Base-by-base conservation (phyloP, 768 basidiomycete species). In the Pisolithus tinctorius region DNA sequence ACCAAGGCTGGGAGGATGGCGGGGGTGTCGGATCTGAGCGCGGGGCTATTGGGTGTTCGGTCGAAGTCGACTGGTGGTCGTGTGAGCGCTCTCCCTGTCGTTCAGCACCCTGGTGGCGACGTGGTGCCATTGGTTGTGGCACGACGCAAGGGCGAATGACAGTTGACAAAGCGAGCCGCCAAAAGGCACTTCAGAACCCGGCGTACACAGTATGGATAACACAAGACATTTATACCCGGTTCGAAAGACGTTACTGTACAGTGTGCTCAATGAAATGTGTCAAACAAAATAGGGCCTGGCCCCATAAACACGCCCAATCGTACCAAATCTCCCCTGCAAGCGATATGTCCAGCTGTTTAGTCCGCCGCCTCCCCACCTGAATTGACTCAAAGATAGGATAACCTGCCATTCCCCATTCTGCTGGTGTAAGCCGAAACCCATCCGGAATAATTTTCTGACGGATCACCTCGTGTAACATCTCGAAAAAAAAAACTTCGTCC, bases 381-480 rank as follows among this genome's bases (percentile, higher is more conserved):
- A 60, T 59, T 1, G 48, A 49, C 31, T 60, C 55, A 17, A 48
- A 52, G 8, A 41, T 4, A 0, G 53, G 57, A 29, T 62, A 62
- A 6, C 38, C 36, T 0, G 45, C 51, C 0, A n/a, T n/a, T 3
- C 49, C 59, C 62, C 59, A 60, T 44, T 65, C 60, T 3, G 23
- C 30, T 14, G 52, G 42, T 4, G 48, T 48, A 9, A 63, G 42
- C 2, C 56, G 47, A 43, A 58, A 61, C 4, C 57, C 41, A 4
- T 43, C 5, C 1, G 58, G 60, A 2, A 56, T 50, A 0, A 60
- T 27, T 0, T 52, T 9, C 1, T 47, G 14, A 2, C 16, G 5
- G 4, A 53, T 25, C 0, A 59, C 11, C 25, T 44, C 8, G 0
- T 38, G 0, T 9, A 58, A 45, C 41, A 52, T 6, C 11, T 0